Base-by-base conservation (phyloP, 306 rosid species). In the Pyrus betulifolia region DNA sequence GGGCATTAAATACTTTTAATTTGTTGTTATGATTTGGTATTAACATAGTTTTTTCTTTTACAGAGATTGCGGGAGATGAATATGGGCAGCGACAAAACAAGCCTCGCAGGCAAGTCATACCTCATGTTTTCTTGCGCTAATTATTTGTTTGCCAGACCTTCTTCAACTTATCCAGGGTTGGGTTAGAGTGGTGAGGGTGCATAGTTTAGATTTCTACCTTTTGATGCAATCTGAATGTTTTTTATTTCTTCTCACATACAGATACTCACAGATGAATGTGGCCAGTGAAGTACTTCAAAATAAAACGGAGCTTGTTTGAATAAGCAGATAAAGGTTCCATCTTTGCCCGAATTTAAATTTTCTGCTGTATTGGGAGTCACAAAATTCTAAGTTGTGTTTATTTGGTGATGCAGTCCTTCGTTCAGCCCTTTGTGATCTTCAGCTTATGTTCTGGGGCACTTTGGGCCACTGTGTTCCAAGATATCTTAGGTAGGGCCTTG, bases 241-340 rank as follows among this genome's bases (percentile, higher is more conserved):
- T 77, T 80, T 35, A 38, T 38, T 46, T 49, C 13, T 18, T 42
- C 45, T 8, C 11, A 44, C 45, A 54, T 84, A 86, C 96, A 94
- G 98, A 88, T 94, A 94, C 79, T 94, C 98, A 14, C 96, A 92
- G 93, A 94, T 94, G 98, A 94, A 89, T 83, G 93, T 85, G 87
- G 97, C 69, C 87, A 89, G 79, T 94, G 90, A 94, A 86, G 86
- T 86, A 67, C 87, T 76, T 84, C 78, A 74, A 72, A 78, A 65
- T 81, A 78, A 72, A 80, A 86, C 67, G 82, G 80, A 88, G 79
- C 90, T 86, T 85, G 89, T 85, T 87, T 87, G 87, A 92, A 84
- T 89, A 84, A 92, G 84, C 85, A 80, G 84, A 82, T 82, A 64
- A 85, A 89, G 94, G 93, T 90, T 76, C 23, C 69, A 23, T 67